Base-by-base conservation (phyloP, 2,329 filamentous ascomycete genomes). In the Herpotrichia juniperi region DNA sequence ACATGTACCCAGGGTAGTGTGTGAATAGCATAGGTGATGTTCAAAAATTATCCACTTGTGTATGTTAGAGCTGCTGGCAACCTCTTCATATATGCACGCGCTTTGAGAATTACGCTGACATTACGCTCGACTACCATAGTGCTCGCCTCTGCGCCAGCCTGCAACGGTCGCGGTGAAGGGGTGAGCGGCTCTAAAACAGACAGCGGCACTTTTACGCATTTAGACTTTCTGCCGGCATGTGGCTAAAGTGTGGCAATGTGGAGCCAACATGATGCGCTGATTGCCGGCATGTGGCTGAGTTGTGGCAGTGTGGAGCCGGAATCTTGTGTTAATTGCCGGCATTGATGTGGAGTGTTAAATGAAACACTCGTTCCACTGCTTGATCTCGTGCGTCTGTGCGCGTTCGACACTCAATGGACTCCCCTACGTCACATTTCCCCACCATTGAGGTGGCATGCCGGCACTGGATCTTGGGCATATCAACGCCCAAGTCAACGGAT, bases 281-380 rank as follows among this genome's bases (percentile, higher is more conserved):
- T 32, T 58, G 42, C 52, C 55, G 55, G 49, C 55, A 50, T 50
- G 30, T 45, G 51, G 45, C 51, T 44, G 45, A 51, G 44, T 40
- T 54, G 21, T 53, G 50, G 51, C 26, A 47, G 32, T 54, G 54
- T 50, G 55, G 55, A 58, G 55, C 55, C 55, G 52, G 48, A 47
- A 53, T 51, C 25, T 25, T 40, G 43, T 45, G 17, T n/a, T 54
- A 46, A 53, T 32, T 58, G 42, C 52, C 55, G 55, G 49, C 55
- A 50, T 50, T n/a, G 39, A 35, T 34, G 32, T 50, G 31, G 35
- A 32, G 28, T 12, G 24, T 47, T 48, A 7, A 53, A 51, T 49
- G 51, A 54, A 51, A 54, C 50, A 46, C 19, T 50, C 42, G 35
- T 44, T 48, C 53, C 50, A 53, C 47, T 48, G 39, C 43, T 46